phyloP scores from a whole-genome alignment of 164 flowering plant genomes.

The Annona cherimola region DNA sequence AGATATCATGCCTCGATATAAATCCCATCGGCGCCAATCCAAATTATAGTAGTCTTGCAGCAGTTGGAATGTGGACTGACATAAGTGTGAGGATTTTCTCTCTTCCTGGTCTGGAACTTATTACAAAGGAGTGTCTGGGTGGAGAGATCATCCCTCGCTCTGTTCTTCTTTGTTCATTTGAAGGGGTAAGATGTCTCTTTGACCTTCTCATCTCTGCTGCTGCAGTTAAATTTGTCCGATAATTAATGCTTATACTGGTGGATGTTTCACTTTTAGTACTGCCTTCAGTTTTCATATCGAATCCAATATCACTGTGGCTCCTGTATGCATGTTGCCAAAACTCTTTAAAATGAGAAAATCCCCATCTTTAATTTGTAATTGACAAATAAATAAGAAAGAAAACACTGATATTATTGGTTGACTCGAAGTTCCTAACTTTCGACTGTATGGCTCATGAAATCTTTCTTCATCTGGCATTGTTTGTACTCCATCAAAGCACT shows the following conservation, averaged over 20 bases:
- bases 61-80: conserved; percentile 99
- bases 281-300: neutral
- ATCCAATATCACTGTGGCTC: neutral
- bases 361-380: neutral
- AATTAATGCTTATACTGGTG: neutral
- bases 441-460: too few relatives aligned
- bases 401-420: too few relatives aligned
- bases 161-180: conserved; percentile 92
- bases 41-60: conserved; percentile 73
- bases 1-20: conserved; percentile 92
- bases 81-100: conserved; percentile 83
- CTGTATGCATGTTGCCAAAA: neutral
- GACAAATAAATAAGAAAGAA: neutral
- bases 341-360: neutral
- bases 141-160: conserved; percentile 99
- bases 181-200: conserved; percentile 67
- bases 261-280: neutral
- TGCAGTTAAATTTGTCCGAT: neutral
- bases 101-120: conserved; percentile 73
- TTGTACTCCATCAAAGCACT: neutral
- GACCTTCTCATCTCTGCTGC: neutral
- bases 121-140: conserved; percentile 80
- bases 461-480: too few relatives aligned
- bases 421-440: too few relatives aligned
- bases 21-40: conserved; percentile 87